Base-by-base conservation (phyloP, 345 rosid species). In the Lenwebbia sp. region DNA sequence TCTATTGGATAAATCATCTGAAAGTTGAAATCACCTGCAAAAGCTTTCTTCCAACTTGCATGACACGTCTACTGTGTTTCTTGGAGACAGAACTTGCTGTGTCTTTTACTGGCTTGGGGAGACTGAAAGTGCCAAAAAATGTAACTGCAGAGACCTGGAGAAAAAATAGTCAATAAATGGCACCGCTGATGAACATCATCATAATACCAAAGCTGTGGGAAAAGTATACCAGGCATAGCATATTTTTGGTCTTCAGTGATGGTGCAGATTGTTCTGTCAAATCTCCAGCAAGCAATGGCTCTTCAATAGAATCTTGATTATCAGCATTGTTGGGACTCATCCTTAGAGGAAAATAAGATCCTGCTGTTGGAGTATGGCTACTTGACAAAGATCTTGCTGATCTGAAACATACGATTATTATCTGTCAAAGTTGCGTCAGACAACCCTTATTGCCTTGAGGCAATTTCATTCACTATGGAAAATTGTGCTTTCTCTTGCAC, bases 371-470 rank as follows among this genome's bases (percentile, higher is more conserved):
- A 41, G 95, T 93, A 88, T 91, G 94, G 88, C 98, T 95, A 56
- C 94, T 94, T 44, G 99, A 88, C 85, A 96, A 86, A 53, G 96
- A 96, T 89, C 99, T 92, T 60, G 99, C 99, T 21, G 98, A 95
- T 91, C 99, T 96, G 91, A 88, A 49, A 74, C 51, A 85, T 74
- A 76, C 13, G 58, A 23, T 47, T 14, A 60, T 26, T 30, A n/a
- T 57, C 41, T 56, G 60, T 52, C 23, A 9, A 28, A 54, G 62
- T 19, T 33, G 56, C 62, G 33, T 30, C 33, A 17, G 28, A 83
- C 55, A 53, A n/a, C 84, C 78, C 47, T 70, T 19, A 54, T 41
- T 53, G 60, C 25, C n/a, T 52, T 28, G 56, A 30, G 37, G 84
- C 55, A 28, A 23, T 51, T 83, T 33, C 28, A 54, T 37, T 28